Evolutionary conservation across 2,329 filamentous ascomycete genomes (phyloP).

Genomic region (Spiromastix sp.): DNA sequence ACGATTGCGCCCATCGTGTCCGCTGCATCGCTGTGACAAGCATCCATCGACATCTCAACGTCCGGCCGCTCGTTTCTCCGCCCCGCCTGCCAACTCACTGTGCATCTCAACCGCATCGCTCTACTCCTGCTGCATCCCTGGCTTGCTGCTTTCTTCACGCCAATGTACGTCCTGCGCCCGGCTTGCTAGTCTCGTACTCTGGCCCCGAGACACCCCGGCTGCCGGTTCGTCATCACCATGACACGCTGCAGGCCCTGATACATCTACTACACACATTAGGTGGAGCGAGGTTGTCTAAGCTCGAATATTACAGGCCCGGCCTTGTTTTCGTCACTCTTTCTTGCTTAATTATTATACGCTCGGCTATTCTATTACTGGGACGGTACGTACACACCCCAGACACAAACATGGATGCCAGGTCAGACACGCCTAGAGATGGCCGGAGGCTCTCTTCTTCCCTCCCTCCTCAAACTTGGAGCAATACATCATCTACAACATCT

Average conservation of each 20-base stretch:
- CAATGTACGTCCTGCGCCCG: slow-evolving; percentile 6
- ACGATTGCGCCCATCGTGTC: not conserved
- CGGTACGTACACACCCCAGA: no score
- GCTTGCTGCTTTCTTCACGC: slow-evolving; percentile 5
- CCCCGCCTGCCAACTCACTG: slow-evolving; percentile 13
- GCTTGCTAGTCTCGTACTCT: slow-evolving; percentile 4
- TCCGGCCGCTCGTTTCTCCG: no score
- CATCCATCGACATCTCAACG: not conserved
- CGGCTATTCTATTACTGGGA: not conserved
- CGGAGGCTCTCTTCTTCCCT: slow-evolving; percentile 21
- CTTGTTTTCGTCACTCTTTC: not conserved
- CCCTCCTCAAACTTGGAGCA: slow-evolving; percentile 22
- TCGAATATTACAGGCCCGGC: slow-evolving; percentile 5
- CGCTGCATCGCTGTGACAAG: not conserved
- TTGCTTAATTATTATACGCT: not conserved
- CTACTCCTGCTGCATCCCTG: slow-evolving; percentile 9
- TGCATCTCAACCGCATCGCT: slow-evolving; percentile 12
- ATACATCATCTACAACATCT: slow-evolving; percentile 17
- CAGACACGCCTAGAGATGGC: slow-evolving; percentile 20
- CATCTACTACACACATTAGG: not conserved
- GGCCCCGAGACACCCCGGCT: slow-evolving; percentile 1
- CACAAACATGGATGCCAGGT: slow-evolving; percentile 25
- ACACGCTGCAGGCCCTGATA: slow-evolving; percentile 3
- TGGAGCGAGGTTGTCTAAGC: slow-evolving; percentile 1
- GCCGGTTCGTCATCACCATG: slow-evolving; percentile 3